Base-by-base conservation (phyloP, 768 basidiomycete genomes). In the Boletus pseudo-olivaceus region DNA sequence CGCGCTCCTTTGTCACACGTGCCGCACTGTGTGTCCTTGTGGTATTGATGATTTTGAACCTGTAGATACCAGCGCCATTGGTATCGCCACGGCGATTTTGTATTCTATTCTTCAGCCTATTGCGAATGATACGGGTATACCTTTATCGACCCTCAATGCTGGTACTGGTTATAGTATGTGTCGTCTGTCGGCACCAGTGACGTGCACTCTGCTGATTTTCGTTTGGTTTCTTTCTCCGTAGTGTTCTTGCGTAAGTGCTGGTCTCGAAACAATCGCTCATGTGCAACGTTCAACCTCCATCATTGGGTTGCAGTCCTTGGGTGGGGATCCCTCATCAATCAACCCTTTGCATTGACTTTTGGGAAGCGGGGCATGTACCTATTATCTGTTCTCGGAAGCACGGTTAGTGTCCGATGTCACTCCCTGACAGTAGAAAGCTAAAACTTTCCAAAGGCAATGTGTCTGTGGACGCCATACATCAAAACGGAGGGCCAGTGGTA, bases 31-130 rank as follows among this genome's bases (percentile, higher is more conserved):
- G 15, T 19, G 35, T n/a, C n/a, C 10, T 20, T 32, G 26, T 41
- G 23, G 27, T 30, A 19, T 19, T 34, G 32, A 54, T 27, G 27
- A 14, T 12, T 40, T 40, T 48, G 34, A 19, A 37, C 51, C 11
- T 51, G 19, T 32, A 62, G 60, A 62, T 32, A 61, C 60, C 9
- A 57, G 40, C 29, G 49, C 60, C 2, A 60, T 62, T 20, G 60
- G 60, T 7, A 62, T 61, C 12, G 60, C 50, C 19, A 62, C 60
- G 14, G 53, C 59, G 7, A 39, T 62, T 7, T 19, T 62, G 27
- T 62, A 62, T 43, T 61, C 60, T 2, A 57, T 62, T n/a, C 50
- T 62, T 20, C 59, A 62, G 41, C 60, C 60, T 15, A 62, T 62
- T 15, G 37, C 60, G 8, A 10, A 45, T 39, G 60, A 61, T 39